Evolutionary conservation across 768 basidiomycete species (phyloP), one percentile per base, ranked within the genome.

Genomic region (Rhodosporidiobolus sp.): DNA sequence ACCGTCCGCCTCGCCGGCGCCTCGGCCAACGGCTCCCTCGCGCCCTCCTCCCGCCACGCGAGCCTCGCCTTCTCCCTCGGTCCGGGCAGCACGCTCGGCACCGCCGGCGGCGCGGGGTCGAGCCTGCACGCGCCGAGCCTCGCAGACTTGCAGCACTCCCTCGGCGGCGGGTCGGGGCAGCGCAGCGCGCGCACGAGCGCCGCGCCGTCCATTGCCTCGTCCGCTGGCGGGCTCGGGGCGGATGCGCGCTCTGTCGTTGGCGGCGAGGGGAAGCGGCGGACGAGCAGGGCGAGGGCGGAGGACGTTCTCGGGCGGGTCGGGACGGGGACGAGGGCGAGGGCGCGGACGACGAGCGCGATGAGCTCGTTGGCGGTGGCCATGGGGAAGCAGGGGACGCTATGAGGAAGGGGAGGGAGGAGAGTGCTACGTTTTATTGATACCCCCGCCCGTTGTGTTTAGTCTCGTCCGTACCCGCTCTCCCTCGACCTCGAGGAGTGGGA

Each of bases 111-210:
- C 7, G 57, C 54, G 1, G 57, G 57, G 12, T 45, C 48, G 57
- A 35, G 24, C 20, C 24, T 65, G 34, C 63, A 30, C 3, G 54
- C 66, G 2, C 71, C 71, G 0, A 49, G 43, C 17, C 66, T 72
- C 17, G 71, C 66, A 0, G 71, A 72, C 63, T 35, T 72, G 49
- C 71, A 72, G 34, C 20, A n/a, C 10, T 65, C 69, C 1, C 58
- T 65, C 38, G 35, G 48, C 14, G 55, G 49, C 6, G 45, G 58
- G 8, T 5, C 14, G 20, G 22, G 28, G 43, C 28, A 1, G 9
- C 50, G 43, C 6, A 62, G 49, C 59, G 63, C 43, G 58, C 32
- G 69, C n/a, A 38, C 46, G 54, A 67, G 53, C 30, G 56, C 54
- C 3, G 43, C 60, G 34, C n/a, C 60, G 65, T 67, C 65, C 49